Conservation (phyloP, 75 land plant genomes). For the Cryptomeria japonica region DNA sequence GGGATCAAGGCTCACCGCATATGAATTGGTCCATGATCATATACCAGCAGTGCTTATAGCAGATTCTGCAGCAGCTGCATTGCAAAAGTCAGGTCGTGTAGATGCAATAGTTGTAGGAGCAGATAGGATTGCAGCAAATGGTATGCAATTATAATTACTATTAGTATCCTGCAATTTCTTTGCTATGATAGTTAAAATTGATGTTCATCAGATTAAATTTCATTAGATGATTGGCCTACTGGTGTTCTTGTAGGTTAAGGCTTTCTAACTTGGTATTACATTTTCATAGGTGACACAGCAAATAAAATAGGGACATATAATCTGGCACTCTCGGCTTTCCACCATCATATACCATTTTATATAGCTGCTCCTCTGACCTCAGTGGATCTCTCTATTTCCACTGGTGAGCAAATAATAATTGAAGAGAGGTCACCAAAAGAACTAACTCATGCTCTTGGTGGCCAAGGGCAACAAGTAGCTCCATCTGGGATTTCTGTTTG, state of each 20-base stretch:
- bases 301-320: slow-evolving; percentile 98
- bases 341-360: slow-evolving; percentile 81
- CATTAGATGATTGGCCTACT: neutral
- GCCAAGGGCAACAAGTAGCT: slow-evolving; percentile 86
- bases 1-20: slow-evolving; percentile 99
- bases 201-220: neutral
- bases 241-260: neutral
- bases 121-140: slow-evolving; percentile 96
- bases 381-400: slow-evolving; percentile 65
- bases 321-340: slow-evolving; percentile 74
- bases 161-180: neutral
- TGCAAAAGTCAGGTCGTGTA: slow-evolving; percentile 72
- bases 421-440: slow-evolving; percentile 88
- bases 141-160: slow-evolving; percentile 26
- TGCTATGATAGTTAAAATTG: neutral
- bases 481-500: slow-evolving; percentile 90
- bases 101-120: slow-evolving; percentile 97
- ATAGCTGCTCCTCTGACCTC: slow-evolving; percentile 96
- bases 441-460: slow-evolving; percentile 77
- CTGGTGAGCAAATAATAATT: slow-evolving; percentile 82
- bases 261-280: neutral
- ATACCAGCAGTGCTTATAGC: slow-evolving; percentile 94
- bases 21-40: slow-evolving; percentile 89
- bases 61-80: slow-evolving; percentile 93
- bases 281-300: slow-evolving; percentile 84